phyloP scores from a whole-genome alignment of 352 stramenopile species.

The Phytopythium helicoides region DNA sequence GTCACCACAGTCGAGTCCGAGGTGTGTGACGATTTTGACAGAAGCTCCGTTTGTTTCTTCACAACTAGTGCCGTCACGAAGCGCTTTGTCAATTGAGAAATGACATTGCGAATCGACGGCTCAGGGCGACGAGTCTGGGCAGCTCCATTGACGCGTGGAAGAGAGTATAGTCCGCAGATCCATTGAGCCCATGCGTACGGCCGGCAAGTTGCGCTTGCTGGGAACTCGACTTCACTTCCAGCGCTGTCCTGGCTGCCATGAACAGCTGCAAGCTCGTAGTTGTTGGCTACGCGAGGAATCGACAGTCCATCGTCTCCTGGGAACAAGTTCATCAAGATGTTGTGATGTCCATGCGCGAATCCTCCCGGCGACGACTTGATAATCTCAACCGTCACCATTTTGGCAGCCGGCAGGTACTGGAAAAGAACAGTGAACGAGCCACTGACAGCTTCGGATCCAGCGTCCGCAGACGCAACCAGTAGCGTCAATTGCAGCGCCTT shows the following conservation, averaged over 20 bases:
- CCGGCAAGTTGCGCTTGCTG: slow-evolving; percentile 27
- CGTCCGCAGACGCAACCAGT: slow-evolving; percentile 21
- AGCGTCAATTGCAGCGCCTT: slow-evolving; percentile 59
- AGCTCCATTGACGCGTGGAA: slow-evolving; percentile 32
- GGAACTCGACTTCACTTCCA: slow-evolving; percentile 43
- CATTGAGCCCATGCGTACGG: slow-evolving; percentile 78
- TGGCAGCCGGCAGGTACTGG: slow-evolving; percentile 52
- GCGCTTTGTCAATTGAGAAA: slow-evolving; percentile 57
- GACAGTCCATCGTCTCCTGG: slow-evolving; percentile 50
- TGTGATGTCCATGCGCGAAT: slow-evolving; percentile 14
- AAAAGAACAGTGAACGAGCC: slow-evolving; percentile 55
- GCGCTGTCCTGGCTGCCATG: slow-evolving; percentile 10
- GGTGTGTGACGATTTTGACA: slow-evolving; percentile 21
- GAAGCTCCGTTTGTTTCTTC: slow-evolving; percentile 39
- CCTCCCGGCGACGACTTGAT: slow-evolving; percentile 25
- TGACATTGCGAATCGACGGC: slow-evolving; percentile 65
- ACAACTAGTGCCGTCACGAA: slow-evolving; percentile 41
- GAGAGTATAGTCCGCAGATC: slow-evolving; percentile 59
- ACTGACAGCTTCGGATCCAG: slow-evolving; percentile 16
- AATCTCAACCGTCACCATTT: slow-evolving; percentile 57
- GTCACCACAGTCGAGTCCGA: slow-evolving; percentile 15
- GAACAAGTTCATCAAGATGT: slow-evolving; percentile 59
- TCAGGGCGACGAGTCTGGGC: slow-evolving; percentile 34
- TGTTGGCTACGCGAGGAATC: slow-evolving; percentile 36
- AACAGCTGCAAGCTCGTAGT: slow-evolving; percentile 38